phyloP scores from a whole-genome alignment of 495 filamentous ascomycete genomes.

The Neurospora sp. region DNA sequence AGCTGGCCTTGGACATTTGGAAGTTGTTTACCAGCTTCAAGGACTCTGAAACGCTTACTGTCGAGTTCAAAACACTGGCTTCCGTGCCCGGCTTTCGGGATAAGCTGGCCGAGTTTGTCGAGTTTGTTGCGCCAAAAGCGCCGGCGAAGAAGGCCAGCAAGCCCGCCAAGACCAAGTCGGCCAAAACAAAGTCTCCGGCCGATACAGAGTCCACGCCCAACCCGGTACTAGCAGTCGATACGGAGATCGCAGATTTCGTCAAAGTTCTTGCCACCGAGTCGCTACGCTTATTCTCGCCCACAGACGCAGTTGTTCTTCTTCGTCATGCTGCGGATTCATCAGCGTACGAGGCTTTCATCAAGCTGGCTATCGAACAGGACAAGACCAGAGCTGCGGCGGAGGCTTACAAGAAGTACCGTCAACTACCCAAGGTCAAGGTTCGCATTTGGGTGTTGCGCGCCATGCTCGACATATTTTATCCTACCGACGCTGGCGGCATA shows the following conservation, averaged over 20 bases:
- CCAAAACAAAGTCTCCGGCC: not conserved
- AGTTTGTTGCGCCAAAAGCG: not conserved
- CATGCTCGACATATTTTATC: constrained; percentile 27
- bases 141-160: not conserved
- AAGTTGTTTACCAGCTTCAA: constrained; percentile 5
- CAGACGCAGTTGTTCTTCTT: constrained; percentile 17
- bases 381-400: constrained; percentile 16
- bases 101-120: constrained; percentile 3
- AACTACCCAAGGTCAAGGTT: constrained; percentile 13
- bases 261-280: constrained; percentile 9
- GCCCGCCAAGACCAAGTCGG: not conserved
- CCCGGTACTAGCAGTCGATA: not conserved
- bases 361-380: constrained; percentile 3
- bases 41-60: not conserved
- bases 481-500: constrained; percentile 31
- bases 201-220: not conserved
- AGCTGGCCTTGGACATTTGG: constrained; percentile 14
- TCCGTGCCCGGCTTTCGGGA: constrained; percentile 2
- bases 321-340: constrained; percentile 13
- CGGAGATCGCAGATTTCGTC: constrained; percentile 5
- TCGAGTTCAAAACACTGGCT: constrained; percentile 3
- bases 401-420: constrained; percentile 27
- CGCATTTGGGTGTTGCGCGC: constrained; percentile 4
- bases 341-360: constrained; percentile 23
- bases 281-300: constrained; percentile 6